Evolutionary conservation across 257 asterid genomes (phyloP), one percentile per base, ranked within the genome.

Genomic region (Solanum megistacrolobum): DNA sequence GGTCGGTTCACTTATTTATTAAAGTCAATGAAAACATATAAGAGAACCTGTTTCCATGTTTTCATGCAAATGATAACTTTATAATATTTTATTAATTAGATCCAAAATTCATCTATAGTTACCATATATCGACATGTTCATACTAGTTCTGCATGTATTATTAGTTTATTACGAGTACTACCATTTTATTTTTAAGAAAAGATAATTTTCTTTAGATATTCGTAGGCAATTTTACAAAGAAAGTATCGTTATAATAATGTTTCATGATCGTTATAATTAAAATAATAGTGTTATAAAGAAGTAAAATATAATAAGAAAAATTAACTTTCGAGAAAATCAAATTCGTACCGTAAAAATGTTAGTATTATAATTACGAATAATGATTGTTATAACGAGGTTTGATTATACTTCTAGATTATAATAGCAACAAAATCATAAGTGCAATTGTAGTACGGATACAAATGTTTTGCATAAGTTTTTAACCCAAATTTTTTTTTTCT

Each of bases 301-400:
- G 62, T 52, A 52, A 52, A 52, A 18, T 52, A 52, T 52, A 52
- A 16, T 18, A 16, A 16, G n/a, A 52, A 18, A 52, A 16, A 52
- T 48, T 0, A 52, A 1, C 6, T 6, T 52, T 52, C 1, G 1
- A 52, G 1, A 52, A 52, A 52, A 52, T 6, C 1, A 1, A 52
- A 52, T 52, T 0, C 1, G 0, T 18, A 52, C 0, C 1, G 0
- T 52, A 52, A 52, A 52, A 52, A 6, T 52, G 1, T 18, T 52
- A 16, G 0, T 52, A 52, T 6, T 18, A 52, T 52, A 52, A 52
- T 52, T 16, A 52, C 0, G 3, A 52, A 52, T 52, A 52, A 20
- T 18, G 4, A 52, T 18, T 52, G 4, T 52, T 52, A 52, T 52
- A 52, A 6, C 2, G 9, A 52, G 4, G n/a, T 52, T 52, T 3